Base-by-base conservation (phyloP, 2,329 filamentous ascomycete genomes). In the Colletotrichum sp. region DNA sequence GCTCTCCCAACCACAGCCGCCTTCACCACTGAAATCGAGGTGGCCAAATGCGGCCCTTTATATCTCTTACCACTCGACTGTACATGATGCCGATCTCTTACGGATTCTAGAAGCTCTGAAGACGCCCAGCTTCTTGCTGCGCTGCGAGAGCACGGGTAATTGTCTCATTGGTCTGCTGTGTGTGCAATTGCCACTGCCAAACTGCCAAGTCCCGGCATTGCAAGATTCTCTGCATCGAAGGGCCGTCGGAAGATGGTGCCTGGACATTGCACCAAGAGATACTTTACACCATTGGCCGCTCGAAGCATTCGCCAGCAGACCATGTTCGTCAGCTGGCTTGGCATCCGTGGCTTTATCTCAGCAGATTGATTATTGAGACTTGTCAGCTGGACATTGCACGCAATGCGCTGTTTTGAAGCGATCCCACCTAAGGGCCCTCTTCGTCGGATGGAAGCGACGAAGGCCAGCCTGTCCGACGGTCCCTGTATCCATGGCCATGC, bases 381-480 rank as follows among this genome's bases (percentile, higher is more conserved):
- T 31, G 21, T 57, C 54, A 59, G 27, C 27, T 47, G 57, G 33
- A 27, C 13, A 61, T 47, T 21, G n/a, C 43, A 51, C 43, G 43
- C 12, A 68, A 62, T 33, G 36, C 36, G 27, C 57, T 24, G 36
- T 33, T 64, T 16, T 64, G 61, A 33, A 64, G n/a, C 43, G 43
- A 51, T 51, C 29, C 31, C 27, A 33, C 29, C 57, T n/a, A 6
- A 16, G 31, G 33, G 57, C 21, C 31, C 31, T 24, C 43, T 51
- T 51, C 43, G 16, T 66, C 15, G 27, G 33, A 47, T 21, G 21
- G 47, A 29, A 70, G 38, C 71, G 21, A 62, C 55, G 67, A 61
- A 73, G 71, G 67, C 68, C 57, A 58, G 62, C 69, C 68, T 73
- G 71, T 62, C 71, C 71, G 71, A 71, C 54, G 54, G 34, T 67